phyloP scores from a whole-genome alignment of 176 grass and related monocot genomes.

The Themeda triandra region DNA sequence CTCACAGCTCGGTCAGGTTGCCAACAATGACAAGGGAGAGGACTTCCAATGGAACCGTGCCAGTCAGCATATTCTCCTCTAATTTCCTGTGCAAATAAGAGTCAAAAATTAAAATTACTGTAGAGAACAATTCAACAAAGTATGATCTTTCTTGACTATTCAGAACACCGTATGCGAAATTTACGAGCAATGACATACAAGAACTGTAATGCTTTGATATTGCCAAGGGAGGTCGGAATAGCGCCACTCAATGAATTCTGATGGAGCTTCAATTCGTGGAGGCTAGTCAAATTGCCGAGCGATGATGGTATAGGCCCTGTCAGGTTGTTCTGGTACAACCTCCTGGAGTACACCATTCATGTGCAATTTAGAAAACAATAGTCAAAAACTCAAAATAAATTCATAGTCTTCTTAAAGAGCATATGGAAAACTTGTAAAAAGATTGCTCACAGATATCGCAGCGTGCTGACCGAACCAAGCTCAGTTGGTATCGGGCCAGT shows the following conservation, averaged over 20 bases:
- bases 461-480: background rate
- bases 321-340: slow-evolving; percentile 25
- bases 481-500: background rate
- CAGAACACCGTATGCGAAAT: background rate
- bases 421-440: background rate
- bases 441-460: slow-evolving; percentile 17
- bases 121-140: background rate
- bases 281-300: slow-evolving; percentile 19
- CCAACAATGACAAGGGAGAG: slow-evolving; percentile 23
- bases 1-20: slow-evolving; percentile 36
- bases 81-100: slow-evolving; percentile 17
- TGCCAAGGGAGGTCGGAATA: slow-evolving; percentile 31
- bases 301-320: slow-evolving; percentile 15
- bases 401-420: background rate
- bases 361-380: background rate
- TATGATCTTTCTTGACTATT: background rate
- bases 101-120: background rate
- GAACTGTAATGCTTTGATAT: slow-evolving; percentile 19
- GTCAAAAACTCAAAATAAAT: background rate
- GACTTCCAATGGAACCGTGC: slow-evolving; percentile 17
- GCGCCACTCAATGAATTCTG: slow-evolving; percentile 8
- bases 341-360: slow-evolving; percentile 1
- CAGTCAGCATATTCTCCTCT: slow-evolving; percentile 10
- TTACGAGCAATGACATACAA: slow-evolving; percentile 16
- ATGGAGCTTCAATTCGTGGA: slow-evolving; percentile 18